phyloP scores from a whole-genome alignment of 2,329 filamentous ascomycete genomes.

The Fusarium sambucinum region DNA sequence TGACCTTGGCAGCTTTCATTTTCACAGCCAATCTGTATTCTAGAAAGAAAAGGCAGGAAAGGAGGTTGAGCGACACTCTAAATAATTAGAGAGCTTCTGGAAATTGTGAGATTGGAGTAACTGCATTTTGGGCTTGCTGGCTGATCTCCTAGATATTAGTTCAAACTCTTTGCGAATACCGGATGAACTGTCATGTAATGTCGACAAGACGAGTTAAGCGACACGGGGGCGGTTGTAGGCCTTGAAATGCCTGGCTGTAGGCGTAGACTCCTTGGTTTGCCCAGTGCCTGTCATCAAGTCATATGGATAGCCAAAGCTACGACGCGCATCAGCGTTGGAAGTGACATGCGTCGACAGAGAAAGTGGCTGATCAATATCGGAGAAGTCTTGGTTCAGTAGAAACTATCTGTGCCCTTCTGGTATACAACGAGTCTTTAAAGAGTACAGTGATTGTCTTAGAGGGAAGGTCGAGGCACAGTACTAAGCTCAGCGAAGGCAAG shows the following conservation, averaged over 20 bases:
- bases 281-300: neutral
- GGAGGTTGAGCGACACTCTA: neutral
- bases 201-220: neutral
- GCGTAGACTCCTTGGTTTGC: neutral
- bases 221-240: neutral
- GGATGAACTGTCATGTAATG: neutral
- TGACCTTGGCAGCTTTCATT: neutral
- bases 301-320: neutral
- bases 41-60: neutral
- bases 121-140: neutral
- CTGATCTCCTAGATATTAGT: neutral
- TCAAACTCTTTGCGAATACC: neutral
- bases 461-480: too few species aligned
- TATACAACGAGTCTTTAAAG: neutral
- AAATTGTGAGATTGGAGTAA: fast-evolving
- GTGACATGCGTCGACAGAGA: neutral
- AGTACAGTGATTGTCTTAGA: neutral
- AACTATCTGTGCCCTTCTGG: neutral
- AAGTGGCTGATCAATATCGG: neutral
- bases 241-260: neutral
- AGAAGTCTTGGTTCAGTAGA: neutral
- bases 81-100: neutral
- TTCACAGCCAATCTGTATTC: neutral
- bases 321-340: neutral
- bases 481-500: neutral